Evolutionary conservation across 345 rosid species (phyloP).

Genomic region (Cardamine chenopodiifolia): DNA sequence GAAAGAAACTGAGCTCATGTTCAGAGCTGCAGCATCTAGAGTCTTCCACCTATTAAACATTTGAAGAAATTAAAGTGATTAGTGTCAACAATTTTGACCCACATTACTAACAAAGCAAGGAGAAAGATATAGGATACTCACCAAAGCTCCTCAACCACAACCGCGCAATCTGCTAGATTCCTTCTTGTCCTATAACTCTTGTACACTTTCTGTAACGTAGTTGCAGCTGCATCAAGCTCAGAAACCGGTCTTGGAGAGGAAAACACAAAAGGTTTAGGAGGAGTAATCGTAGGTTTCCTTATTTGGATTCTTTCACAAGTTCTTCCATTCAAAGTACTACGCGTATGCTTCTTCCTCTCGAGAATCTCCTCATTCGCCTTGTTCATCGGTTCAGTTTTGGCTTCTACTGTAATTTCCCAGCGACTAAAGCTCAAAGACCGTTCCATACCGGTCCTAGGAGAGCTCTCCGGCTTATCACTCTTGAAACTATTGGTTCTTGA

Average conservation of each 20-base stretch:
- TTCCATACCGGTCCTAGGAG: slow-evolving; percentile 30
- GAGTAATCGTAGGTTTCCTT: slow-evolving; percentile 48
- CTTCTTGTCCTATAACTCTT: slow-evolving; percentile 90
- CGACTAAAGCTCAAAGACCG: slow-evolving; percentile 50
- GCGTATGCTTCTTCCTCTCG: slow-evolving; percentile 17
- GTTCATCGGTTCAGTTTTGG: slow-evolving; percentile 14
- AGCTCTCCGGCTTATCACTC: slow-evolving; percentile 32
- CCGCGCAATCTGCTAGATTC: slow-evolving; percentile 79
- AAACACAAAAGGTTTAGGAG: slow-evolving; percentile 51
- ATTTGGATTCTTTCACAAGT: slow-evolving; percentile 40
- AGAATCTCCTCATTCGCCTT: slow-evolving; percentile 5
- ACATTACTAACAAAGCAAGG: slow-evolving; percentile 21
- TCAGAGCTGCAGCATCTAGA: slow-evolving; percentile 60
- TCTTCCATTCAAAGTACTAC: slow-evolving; percentile 29
- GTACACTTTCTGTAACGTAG: slow-evolving; percentile 81
- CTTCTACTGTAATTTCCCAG: slow-evolving; percentile 46
- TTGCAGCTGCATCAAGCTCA: slow-evolving; percentile 78
- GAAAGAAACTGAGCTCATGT: slow-evolving; percentile 57
- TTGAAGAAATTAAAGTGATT: neutral
- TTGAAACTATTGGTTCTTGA: slow-evolving; percentile 47
- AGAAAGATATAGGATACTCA: slow-evolving; percentile 32
- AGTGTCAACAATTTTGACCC: slow-evolving; percentile 14
- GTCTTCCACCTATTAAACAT: slow-evolving; percentile 63
- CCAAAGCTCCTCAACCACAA: slow-evolving; percentile 77
- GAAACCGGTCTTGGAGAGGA: slow-evolving; percentile 60